These are phyloP conservation scores for Nigrospora sphaerica DNA, from an alignment of 2,329 filamentous ascomycete genomes.

Conservation along the genomic window DNA sequence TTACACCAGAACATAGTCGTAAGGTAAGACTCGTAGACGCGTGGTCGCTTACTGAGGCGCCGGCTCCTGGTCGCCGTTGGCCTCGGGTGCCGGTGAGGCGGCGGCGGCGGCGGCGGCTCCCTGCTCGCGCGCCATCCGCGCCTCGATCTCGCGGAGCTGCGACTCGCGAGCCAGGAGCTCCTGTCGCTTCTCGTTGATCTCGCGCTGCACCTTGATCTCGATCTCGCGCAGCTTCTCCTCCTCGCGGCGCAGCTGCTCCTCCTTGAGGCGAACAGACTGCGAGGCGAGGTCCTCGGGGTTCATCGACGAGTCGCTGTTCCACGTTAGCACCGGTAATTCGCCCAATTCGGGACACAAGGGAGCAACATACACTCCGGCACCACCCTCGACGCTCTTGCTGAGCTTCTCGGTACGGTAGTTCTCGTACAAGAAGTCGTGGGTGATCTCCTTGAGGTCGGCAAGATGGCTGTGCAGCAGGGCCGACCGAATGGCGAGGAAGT, in stretches of 20 bases:
- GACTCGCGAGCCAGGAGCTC: constrained; percentile 95
- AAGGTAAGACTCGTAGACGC: constrained; percentile 15
- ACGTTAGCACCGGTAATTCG: constrained; percentile 18
- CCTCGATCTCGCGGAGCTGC: constrained; percentile 97
- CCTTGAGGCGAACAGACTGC: constrained; percentile 97
- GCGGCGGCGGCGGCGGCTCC: constrained; percentile 36
- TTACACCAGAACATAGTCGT: constrained; percentile 16
- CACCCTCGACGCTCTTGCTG: constrained; percentile 96
- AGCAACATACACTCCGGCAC: constrained; percentile 73
- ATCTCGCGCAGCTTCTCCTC: constrained; percentile 99
- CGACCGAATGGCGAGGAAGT: constrained; percentile 95
- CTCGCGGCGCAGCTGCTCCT: constrained; percentile 96
- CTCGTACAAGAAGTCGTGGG: constrained; percentile 98
- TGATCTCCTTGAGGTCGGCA: constrained; percentile 98
- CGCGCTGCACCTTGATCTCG: constrained; percentile 97
- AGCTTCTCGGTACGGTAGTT: constrained; percentile 99
- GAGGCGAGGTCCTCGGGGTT: constrained; percentile 96
- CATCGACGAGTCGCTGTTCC: constrained; percentile 72
- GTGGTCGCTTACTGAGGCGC: constrained; percentile 30
- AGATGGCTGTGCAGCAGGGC: constrained; percentile 96
- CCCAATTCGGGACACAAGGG: neutral
- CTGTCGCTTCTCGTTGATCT: constrained; percentile 99
- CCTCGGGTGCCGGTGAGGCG: constrained; percentile 33
- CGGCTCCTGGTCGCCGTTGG: constrained; percentile 46
- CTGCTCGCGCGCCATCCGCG: constrained; percentile 86